A percentile compares a stretch with the other conserved stretches of the same genome.
phyloP scores from a whole-genome alignment of 495 filamentous ascomycete species.

The Eremomyces bilateralis region DNA sequence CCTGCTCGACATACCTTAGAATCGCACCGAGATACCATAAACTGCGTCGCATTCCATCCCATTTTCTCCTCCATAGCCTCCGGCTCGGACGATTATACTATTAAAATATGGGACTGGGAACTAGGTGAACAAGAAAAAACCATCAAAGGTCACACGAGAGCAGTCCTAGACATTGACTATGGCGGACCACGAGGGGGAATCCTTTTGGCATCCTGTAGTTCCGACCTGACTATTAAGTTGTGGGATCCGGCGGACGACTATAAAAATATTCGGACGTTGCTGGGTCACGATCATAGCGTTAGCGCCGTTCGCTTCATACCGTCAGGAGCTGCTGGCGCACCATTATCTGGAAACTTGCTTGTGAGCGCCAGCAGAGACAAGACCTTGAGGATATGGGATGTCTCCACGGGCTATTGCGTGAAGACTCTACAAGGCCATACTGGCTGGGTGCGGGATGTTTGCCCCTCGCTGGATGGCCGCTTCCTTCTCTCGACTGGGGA shows the following conservation, averaged over 20 bases:
- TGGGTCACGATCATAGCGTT: conserved; percentile 83
- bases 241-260: conserved; percentile 93
- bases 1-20: conserved; percentile 64
- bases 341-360: conserved; percentile 49
- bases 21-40: conserved; percentile 64
- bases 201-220: conserved; percentile 74
- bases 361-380: conserved; percentile 68
- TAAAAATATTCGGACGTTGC: conserved; percentile 83
- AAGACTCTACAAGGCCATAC: conserved; percentile 61
- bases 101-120: conserved; percentile 98
- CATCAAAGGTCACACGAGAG: conserved; percentile 81
- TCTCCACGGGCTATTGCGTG: conserved; percentile 78
- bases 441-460: conserved; percentile 82
- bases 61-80: conserved; percentile 81
- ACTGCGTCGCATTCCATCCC: conserved; percentile 85
- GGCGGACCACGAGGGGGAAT: conserved; percentile 72
- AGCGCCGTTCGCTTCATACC: conserved; percentile 78
- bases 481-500: conserved; percentile 65
- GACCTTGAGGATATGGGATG: conserved; percentile 76
- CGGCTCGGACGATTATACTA: conserved; percentile 68
- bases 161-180: conserved; percentile 76
- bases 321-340: conserved; percentile 43
- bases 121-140: conserved; percentile 80
- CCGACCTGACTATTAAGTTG: conserved; percentile 82
- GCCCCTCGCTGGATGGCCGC: conserved; percentile 60